phyloP scores from a whole-genome alignment of 441 rosid genomes.

The Gossypium davidsonii region DNA sequence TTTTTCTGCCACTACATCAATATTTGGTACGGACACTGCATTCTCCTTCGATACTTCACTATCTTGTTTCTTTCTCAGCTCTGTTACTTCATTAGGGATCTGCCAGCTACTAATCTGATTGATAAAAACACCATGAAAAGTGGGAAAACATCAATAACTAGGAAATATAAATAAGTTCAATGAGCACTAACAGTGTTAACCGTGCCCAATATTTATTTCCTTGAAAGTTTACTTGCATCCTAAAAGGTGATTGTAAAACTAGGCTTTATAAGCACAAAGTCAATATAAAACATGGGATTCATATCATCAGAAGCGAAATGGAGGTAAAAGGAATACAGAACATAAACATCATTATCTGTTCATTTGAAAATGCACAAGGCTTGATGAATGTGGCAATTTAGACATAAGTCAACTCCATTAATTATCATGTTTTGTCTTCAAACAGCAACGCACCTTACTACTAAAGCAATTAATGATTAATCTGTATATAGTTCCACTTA shows the following conservation, averaged over 20 bases:
- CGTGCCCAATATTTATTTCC: not conserved
- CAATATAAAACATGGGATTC: not conserved
- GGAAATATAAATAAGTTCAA: not conserved
- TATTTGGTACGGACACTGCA: conserved; percentile 28
- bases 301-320: not conserved
- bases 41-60: conserved; percentile 43
- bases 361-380: not conserved
- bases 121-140: conserved; percentile 11
- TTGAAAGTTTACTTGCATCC: not conserved
- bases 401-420: not conserved
- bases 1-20: conserved; percentile 46
- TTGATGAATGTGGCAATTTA: not conserved
- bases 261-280: not conserved
- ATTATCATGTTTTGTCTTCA: not conserved
- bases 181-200: not conserved
- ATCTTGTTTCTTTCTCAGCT: conserved; percentile 61
- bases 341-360: not conserved
- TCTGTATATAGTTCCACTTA: not conserved
- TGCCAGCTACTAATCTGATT: conserved; percentile 96
- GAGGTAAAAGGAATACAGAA: not conserved
- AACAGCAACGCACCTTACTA: not conserved
- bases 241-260: not conserved
- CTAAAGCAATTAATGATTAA: not conserved
- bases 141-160: not conserved
- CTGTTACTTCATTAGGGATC: conserved; percentile 77